Conservation (phyloP, 768 basidiomycete genomes). For the Neoboletus magnificus region DNA sequence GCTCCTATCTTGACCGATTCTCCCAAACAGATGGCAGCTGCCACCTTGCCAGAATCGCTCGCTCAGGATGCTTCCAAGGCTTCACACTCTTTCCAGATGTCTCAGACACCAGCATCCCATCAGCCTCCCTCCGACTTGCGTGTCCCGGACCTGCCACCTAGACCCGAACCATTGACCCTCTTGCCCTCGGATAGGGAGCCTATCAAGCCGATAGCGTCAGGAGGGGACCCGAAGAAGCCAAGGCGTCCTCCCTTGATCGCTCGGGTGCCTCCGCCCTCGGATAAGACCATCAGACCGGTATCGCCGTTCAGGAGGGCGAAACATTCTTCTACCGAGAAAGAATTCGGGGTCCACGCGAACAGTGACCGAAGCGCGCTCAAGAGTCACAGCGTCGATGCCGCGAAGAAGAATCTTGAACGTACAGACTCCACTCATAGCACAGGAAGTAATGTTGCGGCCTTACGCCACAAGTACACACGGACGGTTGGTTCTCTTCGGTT, state of each 20-base stretch:
- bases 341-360: constrained; percentile 32
- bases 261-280: constrained; percentile 13
- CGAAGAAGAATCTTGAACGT: constrained; percentile 42
- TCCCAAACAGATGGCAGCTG: constrained; percentile 14
- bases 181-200: background rate
- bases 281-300: constrained; percentile 13
- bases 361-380: constrained; percentile 13
- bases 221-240: constrained; percentile 10
- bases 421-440: constrained; percentile 51
- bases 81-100: constrained; percentile 5
- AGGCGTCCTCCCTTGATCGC: constrained; percentile 24
- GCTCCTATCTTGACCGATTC: constrained; percentile 18
- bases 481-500: constrained; percentile 40
- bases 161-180: background rate
- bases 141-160: background rate
- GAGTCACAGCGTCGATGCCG: constrained; percentile 32
- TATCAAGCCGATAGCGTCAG: background rate
- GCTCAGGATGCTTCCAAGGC: background rate
- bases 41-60: constrained; percentile 4
- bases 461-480: constrained; percentile 61
- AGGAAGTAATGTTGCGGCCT: constrained; percentile 63
- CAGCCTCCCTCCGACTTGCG: constrained; percentile 2
- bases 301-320: constrained; percentile 22
- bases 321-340: constrained; percentile 25
- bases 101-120: constrained; percentile 1